Evolutionary conservation across 2,329 filamentous ascomycete genomes (phyloP), one percentile per base, ranked within the genome.

Genomic region (Zalaria sp.): DNA sequence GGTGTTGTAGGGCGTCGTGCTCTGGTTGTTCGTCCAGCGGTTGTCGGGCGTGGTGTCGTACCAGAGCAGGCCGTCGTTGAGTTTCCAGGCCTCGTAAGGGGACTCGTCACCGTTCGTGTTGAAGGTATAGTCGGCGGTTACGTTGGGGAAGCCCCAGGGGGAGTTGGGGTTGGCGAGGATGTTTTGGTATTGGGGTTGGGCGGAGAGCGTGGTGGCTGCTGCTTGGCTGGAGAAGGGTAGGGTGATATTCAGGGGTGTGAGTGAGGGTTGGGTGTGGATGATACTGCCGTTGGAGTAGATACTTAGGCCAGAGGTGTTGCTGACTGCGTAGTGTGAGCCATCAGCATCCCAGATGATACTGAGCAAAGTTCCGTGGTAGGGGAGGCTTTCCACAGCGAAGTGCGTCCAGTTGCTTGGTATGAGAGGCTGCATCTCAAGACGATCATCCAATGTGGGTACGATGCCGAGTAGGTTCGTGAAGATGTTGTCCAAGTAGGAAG

Each of bases 401-500:
- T 67, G 63, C 2, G 50, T 47, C 54, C 53, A 57, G 37, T 49
- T 48, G 9, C 27, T 40, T 2, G 64, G 65, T 7, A 63, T 49
- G 10, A 68, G 58, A 7, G 65, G 65, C 25, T 57, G 57, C 34
- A 68, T 53, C 3, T 55, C 46, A 27, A 68, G 49, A 1, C 47
- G 53, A 41, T 66, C 52, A n/a, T 63, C 61, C 5, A 59, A 44
- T 6, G 57, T 58, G 3, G 62, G 60, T 9, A 63, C 46, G 5
- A 68, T 56, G 3, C 65, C 65, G 9, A 68, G 44, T 2, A 68
- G 51, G 2, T 65, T 62, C 5, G 64, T 62, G 37, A 68, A 60
- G 4, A 68, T 55, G 43, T 67, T 63, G 51, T 68, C 63, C 25
- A 65, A 57, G 45, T 65, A 63, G 1, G 63, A 67, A 0, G 64